Conservation (phyloP, 139 green algal genomes). For the Diplosphaera chodatii region DNA sequence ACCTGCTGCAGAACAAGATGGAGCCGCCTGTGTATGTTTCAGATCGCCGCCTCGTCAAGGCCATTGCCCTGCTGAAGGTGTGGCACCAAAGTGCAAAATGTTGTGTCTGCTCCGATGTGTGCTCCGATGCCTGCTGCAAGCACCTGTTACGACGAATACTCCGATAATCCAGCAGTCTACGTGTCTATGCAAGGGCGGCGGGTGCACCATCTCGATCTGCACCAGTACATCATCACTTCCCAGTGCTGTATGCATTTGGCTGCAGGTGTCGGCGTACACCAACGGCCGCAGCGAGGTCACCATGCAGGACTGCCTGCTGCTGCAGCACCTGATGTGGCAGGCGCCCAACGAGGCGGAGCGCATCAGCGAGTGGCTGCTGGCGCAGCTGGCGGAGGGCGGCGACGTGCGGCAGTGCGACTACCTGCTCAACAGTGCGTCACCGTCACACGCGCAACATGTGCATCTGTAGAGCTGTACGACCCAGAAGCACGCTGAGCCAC, state of each 20-base stretch:
- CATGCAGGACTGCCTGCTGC: conserved; percentile 78
- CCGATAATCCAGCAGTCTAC: no score
- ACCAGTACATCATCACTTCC: no score
- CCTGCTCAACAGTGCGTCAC: conserved; percentile 24
- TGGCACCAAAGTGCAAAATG: no score
- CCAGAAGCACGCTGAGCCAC: no score
- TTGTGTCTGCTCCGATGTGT: no score
- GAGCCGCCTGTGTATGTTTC: conserved; percentile 69
- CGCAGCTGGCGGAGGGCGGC: conserved; percentile 60
- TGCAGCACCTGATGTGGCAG: conserved; percentile 86
- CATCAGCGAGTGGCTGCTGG: conserved; percentile 77
- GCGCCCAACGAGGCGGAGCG: conserved; percentile 59
- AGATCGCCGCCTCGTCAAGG: conserved; percentile 65
- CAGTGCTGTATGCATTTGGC: no score
- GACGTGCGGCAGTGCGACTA: conserved; percentile 62
- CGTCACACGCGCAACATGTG: no score
- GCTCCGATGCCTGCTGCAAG: no score
- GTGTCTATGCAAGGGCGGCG: no score
- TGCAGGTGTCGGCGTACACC: conserved; percentile 73
- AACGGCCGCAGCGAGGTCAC: conserved; percentile 58
- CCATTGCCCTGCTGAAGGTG: conserved; percentile 44
- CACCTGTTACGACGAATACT: no score
- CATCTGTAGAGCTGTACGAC: no score
- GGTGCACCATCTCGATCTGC: no score
- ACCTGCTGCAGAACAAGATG: conserved; percentile 70